Evolutionary conservation across 495 filamentous ascomycete species (phyloP).

Genomic region (Penicillium macrosclerotiorum): DNA sequence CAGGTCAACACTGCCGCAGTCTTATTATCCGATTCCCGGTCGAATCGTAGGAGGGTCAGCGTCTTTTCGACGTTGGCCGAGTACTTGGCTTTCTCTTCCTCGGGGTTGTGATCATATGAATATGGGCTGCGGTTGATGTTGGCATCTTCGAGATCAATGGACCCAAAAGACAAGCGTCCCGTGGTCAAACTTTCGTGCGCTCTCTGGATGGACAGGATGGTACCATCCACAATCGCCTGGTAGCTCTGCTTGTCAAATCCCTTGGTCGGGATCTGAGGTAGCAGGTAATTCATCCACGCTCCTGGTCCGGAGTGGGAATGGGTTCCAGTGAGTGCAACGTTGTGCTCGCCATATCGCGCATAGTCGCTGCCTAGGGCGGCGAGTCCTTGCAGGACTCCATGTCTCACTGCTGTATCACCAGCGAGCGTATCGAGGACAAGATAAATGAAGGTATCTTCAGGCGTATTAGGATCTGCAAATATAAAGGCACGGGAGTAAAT

Average conservation of each 20-base stretch:
- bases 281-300: constrained; percentile 93
- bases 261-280: constrained; percentile 88
- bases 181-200: constrained; percentile 74
- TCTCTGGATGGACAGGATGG: constrained; percentile 72
- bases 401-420: constrained; percentile 85
- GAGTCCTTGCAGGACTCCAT: constrained; percentile 79
- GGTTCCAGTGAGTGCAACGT: constrained; percentile 88
- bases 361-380: constrained; percentile 65
- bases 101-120: constrained; percentile 87
- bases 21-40: constrained; percentile 66
- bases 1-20: constrained; percentile 81
- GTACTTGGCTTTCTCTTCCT: constrained; percentile 72
- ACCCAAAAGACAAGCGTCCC: constrained; percentile 71
- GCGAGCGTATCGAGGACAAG: constrained; percentile 84
- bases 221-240: constrained; percentile 84
- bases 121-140: constrained; percentile 91
- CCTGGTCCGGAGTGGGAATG: constrained; percentile 92
- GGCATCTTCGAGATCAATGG: constrained; percentile 71
- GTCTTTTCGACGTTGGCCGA: constrained; percentile 80
- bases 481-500: constrained; percentile 92
- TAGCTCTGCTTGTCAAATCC: constrained; percentile 91
- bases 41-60: constrained; percentile 80
- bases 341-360: constrained; percentile 72
- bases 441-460: constrained; percentile 78
- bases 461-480: constrained; percentile 63